A percentile compares a stretch with the other conserved stretches of the same genome.
These are phyloP conservation scores for Lycium barbarum DNA, from an alignment of 257 asterid genomes.

Conservation along the genomic window DNA sequence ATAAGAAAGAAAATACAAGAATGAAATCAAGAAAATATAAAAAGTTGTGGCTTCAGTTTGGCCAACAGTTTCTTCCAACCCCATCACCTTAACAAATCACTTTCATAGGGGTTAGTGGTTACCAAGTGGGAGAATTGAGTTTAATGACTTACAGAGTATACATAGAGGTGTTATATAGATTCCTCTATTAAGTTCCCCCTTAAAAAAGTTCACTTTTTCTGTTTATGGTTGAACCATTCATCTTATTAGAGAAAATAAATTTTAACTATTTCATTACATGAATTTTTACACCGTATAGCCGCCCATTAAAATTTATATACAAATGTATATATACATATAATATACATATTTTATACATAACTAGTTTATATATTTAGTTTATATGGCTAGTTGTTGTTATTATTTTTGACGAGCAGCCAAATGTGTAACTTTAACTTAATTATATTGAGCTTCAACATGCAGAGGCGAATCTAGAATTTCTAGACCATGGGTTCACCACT, in stretches of 20 bases:
- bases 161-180: slow-evolving; percentile 27
- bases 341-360: no score
- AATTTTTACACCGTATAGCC: no score
- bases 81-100: not conserved
- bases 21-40: not conserved
- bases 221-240: slow-evolving; percentile 4
- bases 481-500: no score
- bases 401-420: no score
- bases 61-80: slow-evolving; percentile 27
- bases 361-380: no score
- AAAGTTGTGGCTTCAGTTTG: slow-evolving; percentile 34
- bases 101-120: slow-evolving; percentile 43
- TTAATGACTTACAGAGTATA: not conserved
- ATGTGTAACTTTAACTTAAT: no score
- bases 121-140: slow-evolving; percentile 34
- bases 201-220: slow-evolving; percentile 21
- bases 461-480: no score
- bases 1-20: not conserved
- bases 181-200: slow-evolving; percentile 23
- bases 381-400: no score
- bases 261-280: not conserved
- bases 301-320: no score
- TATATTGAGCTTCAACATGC: not conserved
- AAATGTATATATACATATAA: no score
- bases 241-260: not conserved